Evolutionary conservation across 192 early-diverging fungal species (phyloP).

Genomic region (Coemansia sp.): DNA sequence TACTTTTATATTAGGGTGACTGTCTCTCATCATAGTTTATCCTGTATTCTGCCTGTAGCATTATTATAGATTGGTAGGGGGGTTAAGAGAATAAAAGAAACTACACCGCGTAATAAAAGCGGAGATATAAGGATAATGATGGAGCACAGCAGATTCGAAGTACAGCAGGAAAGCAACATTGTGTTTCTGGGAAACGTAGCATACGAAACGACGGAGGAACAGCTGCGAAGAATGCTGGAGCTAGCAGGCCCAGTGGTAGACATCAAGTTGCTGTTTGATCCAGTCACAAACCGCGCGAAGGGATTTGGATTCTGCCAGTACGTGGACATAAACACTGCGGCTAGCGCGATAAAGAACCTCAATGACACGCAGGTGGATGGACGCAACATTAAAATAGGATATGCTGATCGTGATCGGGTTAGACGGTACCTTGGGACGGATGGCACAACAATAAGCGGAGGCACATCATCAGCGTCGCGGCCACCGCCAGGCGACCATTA

Average conservation of each 20-base stretch:
- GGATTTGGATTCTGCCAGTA: conserved; percentile 97
- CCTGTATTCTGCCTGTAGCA: neutral
- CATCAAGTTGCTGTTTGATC: conserved; percentile 89
- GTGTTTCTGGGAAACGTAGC: conserved; percentile 77
- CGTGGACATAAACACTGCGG: conserved; percentile 86
- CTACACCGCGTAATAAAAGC: neutral
- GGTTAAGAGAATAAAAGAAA: neutral
- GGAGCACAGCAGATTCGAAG: conserved; percentile 30
- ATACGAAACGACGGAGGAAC: conserved; percentile 90
- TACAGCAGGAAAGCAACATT: conserved; percentile 31
- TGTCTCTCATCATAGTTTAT: neutral
- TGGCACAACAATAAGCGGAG: conserved; percentile 22
- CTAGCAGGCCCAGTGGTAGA: conserved; percentile 85
- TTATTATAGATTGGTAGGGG: neutral
- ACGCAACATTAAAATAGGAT: conserved; percentile 87
- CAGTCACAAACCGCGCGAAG: conserved; percentile 73
- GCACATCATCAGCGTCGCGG: neutral
- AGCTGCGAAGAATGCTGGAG: conserved; percentile 88
- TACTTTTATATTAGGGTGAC: neutral
- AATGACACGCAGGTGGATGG: conserved; percentile 90
- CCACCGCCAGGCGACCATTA: too few species aligned
- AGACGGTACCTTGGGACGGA: conserved; percentile 36
- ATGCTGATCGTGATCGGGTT: conserved; percentile 65
- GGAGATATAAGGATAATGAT: conserved; percentile 9
- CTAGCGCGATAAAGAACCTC: conserved; percentile 91